Base-by-base conservation (phyloP, 176 grass and related monocot genomes). In the Canna indica region DNA sequence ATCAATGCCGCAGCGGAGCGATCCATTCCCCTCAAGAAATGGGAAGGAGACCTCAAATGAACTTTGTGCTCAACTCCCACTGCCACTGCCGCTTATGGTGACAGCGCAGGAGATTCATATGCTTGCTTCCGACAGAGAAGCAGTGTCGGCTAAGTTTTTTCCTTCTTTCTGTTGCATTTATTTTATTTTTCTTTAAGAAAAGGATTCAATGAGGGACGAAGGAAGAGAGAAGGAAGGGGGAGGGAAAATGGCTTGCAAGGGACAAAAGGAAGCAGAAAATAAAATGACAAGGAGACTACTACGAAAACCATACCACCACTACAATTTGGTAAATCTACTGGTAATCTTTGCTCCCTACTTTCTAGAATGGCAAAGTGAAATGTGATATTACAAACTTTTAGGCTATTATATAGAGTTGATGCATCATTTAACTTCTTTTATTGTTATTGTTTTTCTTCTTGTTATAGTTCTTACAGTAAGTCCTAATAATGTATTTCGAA, bases 31-130 rank as follows among this genome's bases (percentile, higher is more conserved):
- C 30, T 50, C 3, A 48, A 70, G 16, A 70, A 46, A 48, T 17
- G 45, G 26, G 42, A 30, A 47, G 45, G 68, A 70, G 14, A 4
- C 44, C 28, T 70, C 42, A 18, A 15, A 0, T 5, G 42, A 30
- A 7, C 44, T 41, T 22, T 30, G 7, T 20, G 18, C 67, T 47
- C 26, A 15, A 12, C 67, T 26, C 36, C 14, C 39, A 29, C 39
- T 22, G 11, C 67, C 1, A 5, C 38, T 47, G 13, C n/a, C 30
- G 42, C 39, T 7, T 69, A 38, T 8, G 66, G 28, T 41, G 66
- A 42, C 66, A 69, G 36, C 38, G 38, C 66, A 69, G 36, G 66
- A 46, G 67, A 47, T 69, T 69, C 67, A 69, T 69, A 69, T 69
- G 67, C 67, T 69, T 69, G 67, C 67, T 69, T 69, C 67, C 67